Base-by-base conservation (phyloP, 2,329 filamentous ascomycete species). In the Colletotrichum kahawae region DNA sequence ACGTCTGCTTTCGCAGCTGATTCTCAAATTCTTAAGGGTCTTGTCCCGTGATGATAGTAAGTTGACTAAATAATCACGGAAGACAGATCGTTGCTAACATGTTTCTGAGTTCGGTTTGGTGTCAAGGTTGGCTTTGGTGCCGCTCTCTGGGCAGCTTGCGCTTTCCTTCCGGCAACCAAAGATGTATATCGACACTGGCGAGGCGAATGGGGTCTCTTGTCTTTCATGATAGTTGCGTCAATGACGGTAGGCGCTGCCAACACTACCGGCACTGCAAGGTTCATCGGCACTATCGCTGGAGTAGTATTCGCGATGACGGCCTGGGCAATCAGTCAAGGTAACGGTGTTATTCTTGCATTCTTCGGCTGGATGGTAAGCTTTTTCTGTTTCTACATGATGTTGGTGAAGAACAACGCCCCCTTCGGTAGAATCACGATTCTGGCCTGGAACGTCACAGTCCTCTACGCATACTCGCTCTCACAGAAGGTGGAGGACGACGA, bases 191-290 rank as follows among this genome's bases (percentile, higher is more conserved):
- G 92, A 67, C 93, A 93, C 80, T 98, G 96, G 95, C 90, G 96
- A 82, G 96, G 96, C 34, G 97, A 99, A 88, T 99, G 97, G 97
- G 97, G 97, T 27, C 88, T 99, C 3, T 84, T 99, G 70, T 98
- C 95, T 0, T 98, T 98, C 87, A 98, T 98, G 96, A 92, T 98
- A 81, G 97, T 99, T 29, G 98, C 96, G 82, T 95, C 95, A 48
- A 98, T 98, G 95, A 99, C 96, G 0, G 96, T 98, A 27, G 97
- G 97, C 33, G 95, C 97, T 9, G 95, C 95, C 29, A 99, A 98
- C 83, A 98, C 96, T 2, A 98, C 96, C 0, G 96, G 95, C 5
- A 92, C 93, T 80, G 92, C 96, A 64, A 93, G 97, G 78, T 96
- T 98, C 81, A 88, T 95, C 10, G 97, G 96, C 72, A 99, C 96